phyloP scores from a whole-genome alignment of 495 filamentous ascomycete genomes.

The Sporormia fimetaria region DNA sequence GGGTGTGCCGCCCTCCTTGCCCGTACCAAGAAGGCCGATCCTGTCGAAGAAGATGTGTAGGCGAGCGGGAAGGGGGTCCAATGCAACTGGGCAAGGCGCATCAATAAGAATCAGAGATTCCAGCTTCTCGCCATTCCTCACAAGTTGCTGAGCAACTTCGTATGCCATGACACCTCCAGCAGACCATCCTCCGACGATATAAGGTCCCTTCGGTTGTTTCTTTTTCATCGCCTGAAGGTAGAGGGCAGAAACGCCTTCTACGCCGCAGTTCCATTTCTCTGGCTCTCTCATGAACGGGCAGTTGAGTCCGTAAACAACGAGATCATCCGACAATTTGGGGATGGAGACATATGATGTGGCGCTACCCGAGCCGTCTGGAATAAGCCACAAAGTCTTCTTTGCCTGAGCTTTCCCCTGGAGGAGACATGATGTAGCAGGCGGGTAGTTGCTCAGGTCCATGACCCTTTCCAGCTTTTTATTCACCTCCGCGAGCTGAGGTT shows the following conservation, averaged over 20 bases:
- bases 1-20: slow-evolving; percentile 51
- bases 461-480: slow-evolving; percentile 29
- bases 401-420: slow-evolving; percentile 44
- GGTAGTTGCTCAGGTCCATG: slow-evolving; percentile 30
- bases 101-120: slow-evolving; percentile 72
- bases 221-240: slow-evolving; percentile 57
- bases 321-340: slow-evolving; percentile 42
- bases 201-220: slow-evolving; percentile 63
- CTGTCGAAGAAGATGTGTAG: slow-evolving; percentile 70
- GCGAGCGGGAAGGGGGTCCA: slow-evolving; percentile 64
- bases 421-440: slow-evolving; percentile 43
- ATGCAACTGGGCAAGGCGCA: slow-evolving; percentile 63
- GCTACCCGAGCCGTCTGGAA: slow-evolving; percentile 69
- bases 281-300: slow-evolving; percentile 57
- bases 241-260: slow-evolving; percentile 46
- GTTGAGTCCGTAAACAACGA: slow-evolving; percentile 51
- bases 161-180: slow-evolving; percentile 84
- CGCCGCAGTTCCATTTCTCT: slow-evolving; percentile 42
- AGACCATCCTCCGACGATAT: slow-evolving; percentile 64
- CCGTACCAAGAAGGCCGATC: slow-evolving; percentile 69
- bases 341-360: slow-evolving; percentile 53
- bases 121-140: slow-evolving; percentile 55
- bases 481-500: slow-evolving; percentile 32
- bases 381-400: slow-evolving; percentile 55
- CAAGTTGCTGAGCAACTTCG: slow-evolving; percentile 63